These are phyloP conservation scores for Tolypocladium tropicale DNA, from an alignment of 2,329 filamentous ascomycete genomes.

Conservation along the genomic window DNA sequence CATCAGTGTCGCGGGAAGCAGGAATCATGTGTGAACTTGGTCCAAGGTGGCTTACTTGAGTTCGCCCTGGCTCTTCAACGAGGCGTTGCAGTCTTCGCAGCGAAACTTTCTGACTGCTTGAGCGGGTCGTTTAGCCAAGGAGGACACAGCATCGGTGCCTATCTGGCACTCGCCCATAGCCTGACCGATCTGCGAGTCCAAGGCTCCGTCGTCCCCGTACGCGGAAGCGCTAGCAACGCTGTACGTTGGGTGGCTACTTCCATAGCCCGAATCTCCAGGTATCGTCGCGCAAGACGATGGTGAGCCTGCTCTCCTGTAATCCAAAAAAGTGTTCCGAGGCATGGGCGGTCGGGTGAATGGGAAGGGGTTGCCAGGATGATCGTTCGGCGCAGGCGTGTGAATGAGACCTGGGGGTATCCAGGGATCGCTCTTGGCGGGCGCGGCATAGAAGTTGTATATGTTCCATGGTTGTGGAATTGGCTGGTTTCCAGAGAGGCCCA, in stretches of 20 bases:
- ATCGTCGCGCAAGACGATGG: conserved; percentile 30
- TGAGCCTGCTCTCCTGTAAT: conserved; percentile 14
- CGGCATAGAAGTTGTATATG: conserved; percentile 24
- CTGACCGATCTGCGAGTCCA: conserved; percentile 14
- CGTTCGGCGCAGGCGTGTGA: conserved; percentile 7
- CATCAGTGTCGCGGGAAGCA: neutral
- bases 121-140: neutral
- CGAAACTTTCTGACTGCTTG: conserved; percentile 5
- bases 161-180: conserved; percentile 20
- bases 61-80: conserved; percentile 42
- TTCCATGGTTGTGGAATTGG: conserved; percentile 8
- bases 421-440: conserved; percentile 25
- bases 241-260: conserved; percentile 25
- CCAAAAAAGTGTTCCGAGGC: conserved; percentile 6
- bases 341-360: neutral
- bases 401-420: conserved; percentile 29
- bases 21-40: too few species aligned
- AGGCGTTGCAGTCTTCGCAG: conserved; percentile 29
- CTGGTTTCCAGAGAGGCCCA: neutral
- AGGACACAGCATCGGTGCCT: neutral
- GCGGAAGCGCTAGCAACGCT: conserved; percentile 34
- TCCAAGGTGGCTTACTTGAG: conserved; percentile 38
- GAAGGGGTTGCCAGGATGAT: conserved; percentile 16
- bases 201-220: conserved; percentile 23
- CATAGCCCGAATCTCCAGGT: conserved; percentile 37